Conservation (phyloP, 495 filamentous ascomycete genomes). For the Echria macrotheca region DNA sequence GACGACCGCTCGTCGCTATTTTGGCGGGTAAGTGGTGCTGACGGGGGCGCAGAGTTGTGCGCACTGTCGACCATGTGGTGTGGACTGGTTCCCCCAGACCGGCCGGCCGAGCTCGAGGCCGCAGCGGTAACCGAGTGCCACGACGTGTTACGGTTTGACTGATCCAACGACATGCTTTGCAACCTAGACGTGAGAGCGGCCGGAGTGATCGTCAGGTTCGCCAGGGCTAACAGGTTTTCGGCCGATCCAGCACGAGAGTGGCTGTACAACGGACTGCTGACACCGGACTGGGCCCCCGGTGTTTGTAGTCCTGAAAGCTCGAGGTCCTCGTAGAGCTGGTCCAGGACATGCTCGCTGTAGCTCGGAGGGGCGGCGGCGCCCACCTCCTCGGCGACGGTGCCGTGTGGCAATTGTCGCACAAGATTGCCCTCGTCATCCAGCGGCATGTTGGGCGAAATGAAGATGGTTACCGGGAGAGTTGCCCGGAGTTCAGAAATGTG, state of each 20-base stretch:
- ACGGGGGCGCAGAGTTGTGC: constrained; percentile 27
- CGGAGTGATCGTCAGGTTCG: constrained; percentile 46
- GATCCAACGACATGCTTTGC: constrained; percentile 50
- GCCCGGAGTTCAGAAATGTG: constrained; percentile 89
- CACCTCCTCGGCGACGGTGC: constrained; percentile 26
- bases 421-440: constrained; percentile 76
- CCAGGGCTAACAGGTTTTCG: constrained; percentile 62
- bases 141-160: constrained; percentile 30
- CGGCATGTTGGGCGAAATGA: constrained; percentile 86
- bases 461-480: constrained; percentile 79
- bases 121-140: constrained; percentile 26
- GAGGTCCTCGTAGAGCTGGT: constrained; percentile 82
- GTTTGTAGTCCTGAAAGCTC: constrained; percentile 73
- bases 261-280: constrained; percentile 68
- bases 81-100: constrained; percentile 27
- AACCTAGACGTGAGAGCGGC: constrained; percentile 60
- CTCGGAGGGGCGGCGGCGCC: constrained; percentile 68
- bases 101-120: constrained; percentile 20
- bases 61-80: constrained; percentile 23
- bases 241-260: constrained; percentile 71
- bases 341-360: constrained; percentile 81
- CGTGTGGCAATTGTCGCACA: constrained; percentile 46
- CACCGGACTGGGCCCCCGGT: constrained; percentile 60
- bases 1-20: constrained; percentile 52
- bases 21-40: constrained; percentile 47